phyloP scores from a whole-genome alignment of 2,329 filamentous ascomycete species.

The Tolypocladium tropicale region DNA sequence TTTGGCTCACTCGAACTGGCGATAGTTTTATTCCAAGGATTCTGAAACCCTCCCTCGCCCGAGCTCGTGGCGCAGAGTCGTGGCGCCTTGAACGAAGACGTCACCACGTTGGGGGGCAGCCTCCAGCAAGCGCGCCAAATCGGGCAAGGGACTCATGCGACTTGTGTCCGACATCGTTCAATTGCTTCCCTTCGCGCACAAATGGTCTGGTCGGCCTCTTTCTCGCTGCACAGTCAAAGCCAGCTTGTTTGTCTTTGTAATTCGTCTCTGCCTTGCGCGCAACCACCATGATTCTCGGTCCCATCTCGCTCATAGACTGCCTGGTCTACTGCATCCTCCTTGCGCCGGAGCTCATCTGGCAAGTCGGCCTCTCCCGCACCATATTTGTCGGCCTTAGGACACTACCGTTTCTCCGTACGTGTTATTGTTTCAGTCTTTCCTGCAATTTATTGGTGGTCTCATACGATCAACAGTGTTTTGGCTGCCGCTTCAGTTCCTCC shows the following conservation, averaged over 20 bases:
- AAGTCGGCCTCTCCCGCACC: constrained; percentile 53
- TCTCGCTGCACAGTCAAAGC: not conserved
- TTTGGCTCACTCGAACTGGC: too few relatives aligned
- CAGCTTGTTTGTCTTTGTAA: not conserved
- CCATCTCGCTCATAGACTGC: constrained; percentile 69
- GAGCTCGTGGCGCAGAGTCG: not conserved
- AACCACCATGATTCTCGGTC: constrained; percentile 56
- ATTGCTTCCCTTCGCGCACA: not conserved
- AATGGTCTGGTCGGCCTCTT: not conserved
- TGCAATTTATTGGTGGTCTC: not conserved
- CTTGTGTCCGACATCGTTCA: not conserved
- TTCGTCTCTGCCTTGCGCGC: not conserved
- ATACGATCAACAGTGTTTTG: not conserved
- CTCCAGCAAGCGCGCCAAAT: not conserved
- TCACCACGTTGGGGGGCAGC: not conserved
- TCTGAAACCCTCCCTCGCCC: too few relatives aligned
- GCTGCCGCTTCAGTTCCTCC: not conserved
- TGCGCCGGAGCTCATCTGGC: constrained; percentile 58
- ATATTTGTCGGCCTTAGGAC: constrained; percentile 46
- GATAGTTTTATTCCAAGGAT: too few relatives aligned
- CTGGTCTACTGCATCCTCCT: constrained; percentile 62
- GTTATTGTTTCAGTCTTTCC: not conserved
- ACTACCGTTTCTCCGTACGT: constrained; percentile 60
- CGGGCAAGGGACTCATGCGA: not conserved
- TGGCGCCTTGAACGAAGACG: not conserved